Base-by-base conservation (phyloP, 2,329 filamentous ascomycete species). In the Westerdykella sp. region DNA sequence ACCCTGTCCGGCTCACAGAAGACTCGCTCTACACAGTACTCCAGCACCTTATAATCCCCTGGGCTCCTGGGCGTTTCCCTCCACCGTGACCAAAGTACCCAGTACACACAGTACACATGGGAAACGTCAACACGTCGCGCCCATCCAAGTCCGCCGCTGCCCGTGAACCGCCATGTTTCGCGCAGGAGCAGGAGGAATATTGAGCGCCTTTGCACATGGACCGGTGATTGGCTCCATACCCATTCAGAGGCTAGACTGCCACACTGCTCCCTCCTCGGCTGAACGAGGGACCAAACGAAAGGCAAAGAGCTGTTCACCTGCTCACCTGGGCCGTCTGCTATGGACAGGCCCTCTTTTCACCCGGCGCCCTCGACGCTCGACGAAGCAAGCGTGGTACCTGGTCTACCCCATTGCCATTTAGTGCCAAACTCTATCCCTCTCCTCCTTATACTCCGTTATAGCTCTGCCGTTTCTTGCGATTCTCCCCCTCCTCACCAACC, bases 271-370 rank as follows among this genome's bases (percentile, higher is more conserved):
- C 16, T 35, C 32, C 32, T 35, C 32, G 32, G 32, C 32, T 35
- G 32, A 14, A 18, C 25, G 9, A 28, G 9, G 25, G 25, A 28
- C 28, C n/a, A 35, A 35, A 35, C 32, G 32, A 35, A 41, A 40
- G 32, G 40, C 40, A 36, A 37, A 42, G 45, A 48, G 45, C 45
- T 47, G 47, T 48, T 44, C 46, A 50, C 43, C 48, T 60, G 55
- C 57, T 57, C 57, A 55, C 50, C 47, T 53, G 47, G 53, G 51
- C 50, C 49, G 47, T 49, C 41, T 40, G 43, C 25, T n/a, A n/a
- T 42, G 35, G 32, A 34, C 44, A 44, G 45, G 37, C 32, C 32
- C 39, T 46, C 36, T 46, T 39, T 48, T 44, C 50, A 50, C 38
- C 48, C 48, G 46, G 44, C 21, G 12, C 25, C 25, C 25, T 28